Base-by-base conservation (phyloP, 352 stramenopile genomes). In the Phytopythium helicoides region DNA sequence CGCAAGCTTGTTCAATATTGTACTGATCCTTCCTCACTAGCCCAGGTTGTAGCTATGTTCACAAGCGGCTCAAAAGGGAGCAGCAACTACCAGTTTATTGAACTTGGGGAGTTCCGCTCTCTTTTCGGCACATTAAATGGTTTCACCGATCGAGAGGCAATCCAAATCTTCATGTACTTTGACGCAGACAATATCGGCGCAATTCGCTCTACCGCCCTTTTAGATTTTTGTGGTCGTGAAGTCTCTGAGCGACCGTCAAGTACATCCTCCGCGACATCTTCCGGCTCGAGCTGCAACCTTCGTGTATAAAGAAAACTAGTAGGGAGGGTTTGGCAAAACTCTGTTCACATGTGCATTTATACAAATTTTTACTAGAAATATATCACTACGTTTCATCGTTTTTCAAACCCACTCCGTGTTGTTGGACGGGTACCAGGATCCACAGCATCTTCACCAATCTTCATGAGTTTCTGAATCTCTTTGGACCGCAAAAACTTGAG, bases 81-180 rank as follows among this genome's bases (percentile, higher is more conserved):
- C 5, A 35, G 18, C 11, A 51, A 64, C 14, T 22, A 56, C 0
- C 46, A 71, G 6, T 64, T 78, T 37, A 58, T 89, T 46, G 64
- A 87, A 36, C 66, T 89, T 23, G 34, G 65, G 8, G 63, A 70
- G 4, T 91, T 91, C 26, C 65, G 73, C 18, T 46, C 54, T 1
- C 62, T 37, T 0, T 64, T 81, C 35, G 42, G 15, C 23, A 48
- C n/a, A 15, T 35, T 48, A 16, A 19, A 48, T 16, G 18, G 45
- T 42, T 37, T 85, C 21, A 65, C 54, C 1, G 72, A 89, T 36
- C 68, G 68, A 23, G 81, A 92, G 28, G 65, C 69, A 31, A 86
- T 89, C 57, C 79, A 89, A 52, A 72, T 77, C 14, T 92, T 92
- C 68, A 92, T 92, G 81, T 65, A 82, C 56, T 89, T 89, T 50